phyloP scores from a whole-genome alignment of 1,284 basidiomycete genomes.

The Cryptococcus sp. region DNA sequence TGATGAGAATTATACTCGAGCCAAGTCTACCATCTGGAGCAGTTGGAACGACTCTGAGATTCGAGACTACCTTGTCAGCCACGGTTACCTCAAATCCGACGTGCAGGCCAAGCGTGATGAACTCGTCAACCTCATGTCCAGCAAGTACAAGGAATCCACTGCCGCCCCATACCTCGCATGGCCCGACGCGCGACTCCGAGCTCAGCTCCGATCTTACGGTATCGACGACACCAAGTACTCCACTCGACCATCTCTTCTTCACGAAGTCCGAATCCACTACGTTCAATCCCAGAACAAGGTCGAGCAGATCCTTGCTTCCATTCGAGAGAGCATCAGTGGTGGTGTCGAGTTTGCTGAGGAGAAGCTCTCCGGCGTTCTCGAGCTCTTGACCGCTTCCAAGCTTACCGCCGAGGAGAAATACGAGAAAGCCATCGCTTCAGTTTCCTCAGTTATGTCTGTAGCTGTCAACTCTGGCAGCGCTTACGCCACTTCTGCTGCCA shows the following conservation, averaged over 20 bases:
- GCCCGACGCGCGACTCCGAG: constrained; percentile 82
- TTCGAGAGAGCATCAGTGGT: constrained; percentile 60
- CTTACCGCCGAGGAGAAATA: constrained; percentile 46
- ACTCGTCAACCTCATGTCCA: constrained; percentile 25
- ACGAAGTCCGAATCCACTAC: constrained; percentile 66
- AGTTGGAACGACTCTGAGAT: constrained; percentile 77
- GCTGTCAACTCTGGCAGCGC: constrained; percentile 35
- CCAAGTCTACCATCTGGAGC: constrained; percentile 62
- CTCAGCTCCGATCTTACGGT: constrained; percentile 69
- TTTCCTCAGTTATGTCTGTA: constrained; percentile 26
- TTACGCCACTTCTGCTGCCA: constrained; percentile 23
- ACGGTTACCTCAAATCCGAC: constrained; percentile 66
- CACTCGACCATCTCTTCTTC: constrained; percentile 63
- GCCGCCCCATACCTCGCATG: constrained; percentile 69
- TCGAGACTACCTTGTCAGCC: constrained; percentile 67
- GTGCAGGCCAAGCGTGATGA: constrained; percentile 67
- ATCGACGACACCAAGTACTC: constrained; percentile 62
- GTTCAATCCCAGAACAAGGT: constrained; percentile 59
- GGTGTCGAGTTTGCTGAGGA: constrained; percentile 66
- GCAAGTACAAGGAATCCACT: constrained; percentile 48
- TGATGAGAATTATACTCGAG: constrained; percentile 67
- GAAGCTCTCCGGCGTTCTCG: constrained; percentile 51
- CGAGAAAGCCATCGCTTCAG: constrained; percentile 41
- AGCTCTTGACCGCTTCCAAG: constrained; percentile 37
- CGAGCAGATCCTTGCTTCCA: constrained; percentile 57